Conservation (phyloP, 108 stramenopile species). For the Cyclotella sp. region DNA sequence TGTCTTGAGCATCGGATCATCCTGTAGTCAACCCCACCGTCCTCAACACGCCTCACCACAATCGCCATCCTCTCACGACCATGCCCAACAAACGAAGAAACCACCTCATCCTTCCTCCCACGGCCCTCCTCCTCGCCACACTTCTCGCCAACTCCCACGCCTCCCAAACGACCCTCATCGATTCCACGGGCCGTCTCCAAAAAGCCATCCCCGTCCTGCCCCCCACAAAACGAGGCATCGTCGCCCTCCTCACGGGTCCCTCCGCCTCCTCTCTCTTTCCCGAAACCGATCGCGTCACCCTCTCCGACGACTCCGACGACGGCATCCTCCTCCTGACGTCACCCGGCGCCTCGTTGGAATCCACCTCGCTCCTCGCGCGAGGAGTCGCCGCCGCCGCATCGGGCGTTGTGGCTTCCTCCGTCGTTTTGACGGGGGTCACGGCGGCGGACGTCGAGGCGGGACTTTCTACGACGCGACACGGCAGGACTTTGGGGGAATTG, state of each 20-base stretch:
- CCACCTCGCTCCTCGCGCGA: slow-evolving; percentile 35
- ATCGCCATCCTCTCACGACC: no score
- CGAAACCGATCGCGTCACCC: neutral
- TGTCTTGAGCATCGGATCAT: no score
- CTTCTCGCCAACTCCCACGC: neutral
- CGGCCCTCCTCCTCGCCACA: neutral
- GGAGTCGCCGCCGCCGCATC: slow-evolving; percentile 66
- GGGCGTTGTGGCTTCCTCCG: slow-evolving; percentile 57
- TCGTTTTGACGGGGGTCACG: slow-evolving; percentile 77
- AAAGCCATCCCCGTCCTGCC: slow-evolving; percentile 49
- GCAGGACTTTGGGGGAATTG: slow-evolving; percentile 73
- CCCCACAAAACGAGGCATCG: slow-evolving; percentile 44
- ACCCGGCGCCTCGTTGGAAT: slow-evolving; percentile 71
- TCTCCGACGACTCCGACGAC: neutral
- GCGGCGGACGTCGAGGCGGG: slow-evolving; percentile 76
- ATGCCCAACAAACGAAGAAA: no score
- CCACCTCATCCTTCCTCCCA: neutral
- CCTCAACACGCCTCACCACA: no score
- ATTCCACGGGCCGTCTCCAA: slow-evolving; percentile 62
- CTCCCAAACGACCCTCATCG: slow-evolving; percentile 53
- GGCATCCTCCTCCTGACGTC: slow-evolving; percentile 33
- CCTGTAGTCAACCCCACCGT: no score
- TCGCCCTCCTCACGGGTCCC: slow-evolving; percentile 70
- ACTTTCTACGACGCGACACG: slow-evolving; percentile 74
- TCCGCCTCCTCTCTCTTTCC: slow-evolving; percentile 57